phyloP scores from a whole-genome alignment of 2,329 filamentous ascomycete genomes.

The Chaetomiaceae sp. region DNA sequence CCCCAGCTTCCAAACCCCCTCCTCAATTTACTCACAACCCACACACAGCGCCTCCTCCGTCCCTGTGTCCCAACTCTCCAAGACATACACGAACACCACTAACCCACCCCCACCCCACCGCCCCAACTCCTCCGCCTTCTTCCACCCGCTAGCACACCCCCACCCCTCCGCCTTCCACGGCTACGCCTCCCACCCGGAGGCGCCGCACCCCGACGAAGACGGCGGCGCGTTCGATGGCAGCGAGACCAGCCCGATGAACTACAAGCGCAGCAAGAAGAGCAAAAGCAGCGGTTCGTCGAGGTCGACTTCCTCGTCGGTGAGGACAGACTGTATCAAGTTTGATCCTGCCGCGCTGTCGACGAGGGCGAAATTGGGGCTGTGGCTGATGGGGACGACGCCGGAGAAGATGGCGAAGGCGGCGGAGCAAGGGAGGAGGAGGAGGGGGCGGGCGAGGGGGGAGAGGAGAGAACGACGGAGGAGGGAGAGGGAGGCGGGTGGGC shows the following conservation, averaged over 20 bases:
- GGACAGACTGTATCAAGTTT: neutral
- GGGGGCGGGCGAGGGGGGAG: neutral
- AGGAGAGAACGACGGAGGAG: neutral
- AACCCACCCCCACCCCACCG: neutral
- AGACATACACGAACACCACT: neutral
- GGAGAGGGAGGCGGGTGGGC: neutral
- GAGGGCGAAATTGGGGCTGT: conserved; percentile 3
- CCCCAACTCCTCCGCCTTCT: conserved; percentile 3
- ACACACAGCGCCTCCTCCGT: neutral
- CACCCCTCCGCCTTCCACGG: neutral
- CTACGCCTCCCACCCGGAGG: neutral
- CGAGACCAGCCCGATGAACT: neutral
- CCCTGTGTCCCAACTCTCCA: neutral
- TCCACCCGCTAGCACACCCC: neutral
- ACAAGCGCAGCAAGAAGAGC: neutral
- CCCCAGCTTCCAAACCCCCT: neutral
- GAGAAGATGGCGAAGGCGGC: conserved; percentile 1
- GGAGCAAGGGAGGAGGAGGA: neutral
- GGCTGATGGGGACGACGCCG: conserved; percentile 10
- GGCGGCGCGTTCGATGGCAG: neutral
- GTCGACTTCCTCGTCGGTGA: no score
- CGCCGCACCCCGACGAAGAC: neutral
- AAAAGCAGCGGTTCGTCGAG: neutral
- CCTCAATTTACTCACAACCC: conserved; percentile 2
- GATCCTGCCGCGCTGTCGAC: neutral